Conservation (phyloP, 345 rosid genomes). For the Xanthoceras sorbifolium region DNA sequence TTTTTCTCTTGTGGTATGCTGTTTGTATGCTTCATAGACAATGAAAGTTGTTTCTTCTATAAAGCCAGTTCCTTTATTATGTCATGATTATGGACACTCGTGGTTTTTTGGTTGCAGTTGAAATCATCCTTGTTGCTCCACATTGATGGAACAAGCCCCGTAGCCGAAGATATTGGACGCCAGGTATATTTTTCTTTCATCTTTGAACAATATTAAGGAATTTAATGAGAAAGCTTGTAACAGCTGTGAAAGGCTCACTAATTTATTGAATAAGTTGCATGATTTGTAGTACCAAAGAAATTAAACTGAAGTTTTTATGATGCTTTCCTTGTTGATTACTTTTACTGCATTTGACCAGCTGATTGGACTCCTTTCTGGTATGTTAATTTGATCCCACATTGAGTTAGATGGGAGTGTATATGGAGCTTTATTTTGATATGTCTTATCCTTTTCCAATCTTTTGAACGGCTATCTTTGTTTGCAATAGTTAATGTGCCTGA, state of each 20-base stretch:
- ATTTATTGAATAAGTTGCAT: background rate
- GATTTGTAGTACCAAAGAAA: background rate
- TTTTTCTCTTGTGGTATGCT: background rate
- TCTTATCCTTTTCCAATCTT: background rate
- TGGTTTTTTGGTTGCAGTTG: slow-evolving; percentile 52
- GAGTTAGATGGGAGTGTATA: background rate
- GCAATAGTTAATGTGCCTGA: background rate
- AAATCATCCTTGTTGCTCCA: slow-evolving; percentile 93
- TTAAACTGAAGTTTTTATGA: background rate
- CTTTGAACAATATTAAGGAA: background rate
- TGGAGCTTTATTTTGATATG: background rate
- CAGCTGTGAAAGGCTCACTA: background rate
- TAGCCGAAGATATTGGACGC: slow-evolving; percentile 97
- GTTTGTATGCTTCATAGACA: background rate
- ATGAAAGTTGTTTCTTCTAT: background rate
- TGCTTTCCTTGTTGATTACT: background rate
- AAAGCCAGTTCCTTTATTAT: background rate
- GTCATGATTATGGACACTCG: background rate
- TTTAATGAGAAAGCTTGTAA: background rate
- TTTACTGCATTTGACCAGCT: background rate
- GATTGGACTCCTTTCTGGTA: background rate
- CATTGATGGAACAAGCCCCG: slow-evolving; percentile 92
- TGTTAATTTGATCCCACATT: background rate
- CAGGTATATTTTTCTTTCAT: slow-evolving; percentile 59
- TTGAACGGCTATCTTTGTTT: background rate